Evolutionary conservation across 78 protist genomes (phyloP), one percentile per base, ranked within the genome.

Genomic region (Anaeramoeba ignava): DNA sequence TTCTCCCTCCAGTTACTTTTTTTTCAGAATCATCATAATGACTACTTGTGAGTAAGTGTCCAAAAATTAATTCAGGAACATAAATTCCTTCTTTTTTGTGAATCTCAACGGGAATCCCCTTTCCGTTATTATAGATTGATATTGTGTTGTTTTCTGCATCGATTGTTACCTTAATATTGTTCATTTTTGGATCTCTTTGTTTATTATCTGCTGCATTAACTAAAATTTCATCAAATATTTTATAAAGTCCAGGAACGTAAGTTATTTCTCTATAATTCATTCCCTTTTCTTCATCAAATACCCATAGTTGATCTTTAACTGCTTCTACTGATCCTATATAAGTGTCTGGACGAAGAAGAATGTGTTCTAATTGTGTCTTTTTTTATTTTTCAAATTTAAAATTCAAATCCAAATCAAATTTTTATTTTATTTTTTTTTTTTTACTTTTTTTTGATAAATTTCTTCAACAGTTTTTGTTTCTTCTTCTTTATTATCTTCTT

Each of bases 141-240:
- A 97, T 91, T 0, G 1, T 1, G 40, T 41, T 80, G 1, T 54
- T 54, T 54, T 54, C 73, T 54, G 8, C 36, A 54, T 54, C 73
- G 17, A 54, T 54, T 27, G 8, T 17, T 27, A 54, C 73, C 73
- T 54, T 54, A 17, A 54, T 54, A 8, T 27, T 54, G 33, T 80
- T 79, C 96, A 93, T 95, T 3, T 33, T 41, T 1, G 54, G n/a
- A 54, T 96, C 98, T 17, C 98, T 85, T 87, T 93, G 95, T 83
- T 93, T 54, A 54, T 54, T 8, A 54, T 54, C 73, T 8, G 73
- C 73, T 54, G 73, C 73, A 54, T 54, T 54, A 90, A 91, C 97
- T 3, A 98, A 88, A 38, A 98, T 94, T 85, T 98, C 99, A 79
- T 98, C 99, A 68, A 97, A 98, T 39, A 97, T 93, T 92, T 97